Conservation (phyloP, 768 basidiomycete species). For the Neoboletus subvelutipes region DNA sequence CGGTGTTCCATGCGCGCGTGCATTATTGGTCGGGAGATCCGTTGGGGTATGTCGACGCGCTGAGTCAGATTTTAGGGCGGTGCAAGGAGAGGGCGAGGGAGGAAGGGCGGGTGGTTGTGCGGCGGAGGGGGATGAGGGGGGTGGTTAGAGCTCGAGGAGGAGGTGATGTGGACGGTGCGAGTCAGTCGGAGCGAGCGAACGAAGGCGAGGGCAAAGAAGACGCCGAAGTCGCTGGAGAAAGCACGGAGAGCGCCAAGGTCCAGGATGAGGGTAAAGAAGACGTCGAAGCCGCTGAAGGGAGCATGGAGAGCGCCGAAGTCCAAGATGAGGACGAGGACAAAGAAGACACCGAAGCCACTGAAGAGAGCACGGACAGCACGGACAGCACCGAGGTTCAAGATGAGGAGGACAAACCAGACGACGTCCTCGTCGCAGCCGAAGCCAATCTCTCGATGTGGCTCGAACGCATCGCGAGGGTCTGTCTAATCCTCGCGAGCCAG, state of each 20-base stretch:
- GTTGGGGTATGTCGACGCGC: constrained; percentile 76
- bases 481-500: constrained; percentile 77
- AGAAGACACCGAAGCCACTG: neutral
- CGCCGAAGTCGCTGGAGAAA: neutral
- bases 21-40: constrained; percentile 83
- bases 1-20: constrained; percentile 69
- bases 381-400: neutral
- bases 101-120: constrained; percentile 18
- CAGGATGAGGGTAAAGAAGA: neutral
- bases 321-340: neutral
- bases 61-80: constrained; percentile 58
- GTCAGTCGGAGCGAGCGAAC: constrained; percentile 1
- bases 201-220: neutral
- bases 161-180: neutral
- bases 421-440: constrained; percentile 26
- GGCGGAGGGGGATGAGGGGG: constrained; percentile 7
- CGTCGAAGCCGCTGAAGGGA: neutral
- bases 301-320: neutral
- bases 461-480: constrained; percentile 74
- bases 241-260: neutral
- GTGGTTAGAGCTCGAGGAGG: neutral
- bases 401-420: constrained; percentile 13
- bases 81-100: constrained; percentile 55
- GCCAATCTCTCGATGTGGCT: constrained; percentile 70
- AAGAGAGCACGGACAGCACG: constrained; percentile 1